Evolutionary conservation across 495 filamentous ascomycete genomes (phyloP).

Genomic region (Penicillium cataractarum): DNA sequence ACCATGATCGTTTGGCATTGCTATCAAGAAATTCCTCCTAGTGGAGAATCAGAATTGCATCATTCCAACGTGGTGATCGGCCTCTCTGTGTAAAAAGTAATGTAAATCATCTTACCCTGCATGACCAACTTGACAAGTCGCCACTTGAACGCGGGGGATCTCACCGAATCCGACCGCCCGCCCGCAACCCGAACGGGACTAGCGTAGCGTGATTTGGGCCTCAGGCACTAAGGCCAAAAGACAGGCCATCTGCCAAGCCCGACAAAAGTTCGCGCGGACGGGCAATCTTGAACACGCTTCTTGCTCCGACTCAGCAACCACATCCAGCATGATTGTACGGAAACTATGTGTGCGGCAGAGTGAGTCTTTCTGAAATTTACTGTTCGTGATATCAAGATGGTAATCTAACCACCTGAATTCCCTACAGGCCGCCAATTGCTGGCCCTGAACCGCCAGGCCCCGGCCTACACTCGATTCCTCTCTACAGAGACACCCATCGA

Average conservation of each 20-base stretch:
- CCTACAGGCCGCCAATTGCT: constrained; percentile 48
- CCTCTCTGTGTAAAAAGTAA: background rate
- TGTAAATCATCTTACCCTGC: background rate
- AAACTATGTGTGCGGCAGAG: constrained; percentile 48
- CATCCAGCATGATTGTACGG: constrained; percentile 49
- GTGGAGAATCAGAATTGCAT: constrained; percentile 15
- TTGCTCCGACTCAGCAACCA: constrained; percentile 19
- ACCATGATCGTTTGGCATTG: constrained; percentile 28
- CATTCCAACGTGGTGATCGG: constrained; percentile 2
- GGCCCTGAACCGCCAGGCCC: constrained; percentile 42
- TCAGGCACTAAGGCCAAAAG: constrained; percentile 23
- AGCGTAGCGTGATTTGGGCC: constrained; percentile 23
- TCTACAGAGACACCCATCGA: constrained; percentile 41
- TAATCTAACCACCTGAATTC: constrained; percentile 12
- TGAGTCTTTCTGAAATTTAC: constrained; percentile 30
- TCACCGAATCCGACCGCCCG: background rate
- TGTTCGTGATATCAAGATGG: background rate
- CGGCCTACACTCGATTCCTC: constrained; percentile 40
- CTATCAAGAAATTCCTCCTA: constrained; percentile 19
- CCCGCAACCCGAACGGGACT: constrained; percentile 13
- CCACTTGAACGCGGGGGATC: background rate
- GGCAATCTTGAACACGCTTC: constrained; percentile 26
- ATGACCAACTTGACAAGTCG: background rate
- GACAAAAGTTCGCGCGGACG: constrained; percentile 49
- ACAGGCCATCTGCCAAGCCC: constrained; percentile 35